Conservation (phyloP, 352 stramenopile species). For the Phytophthora pistaciae region DNA sequence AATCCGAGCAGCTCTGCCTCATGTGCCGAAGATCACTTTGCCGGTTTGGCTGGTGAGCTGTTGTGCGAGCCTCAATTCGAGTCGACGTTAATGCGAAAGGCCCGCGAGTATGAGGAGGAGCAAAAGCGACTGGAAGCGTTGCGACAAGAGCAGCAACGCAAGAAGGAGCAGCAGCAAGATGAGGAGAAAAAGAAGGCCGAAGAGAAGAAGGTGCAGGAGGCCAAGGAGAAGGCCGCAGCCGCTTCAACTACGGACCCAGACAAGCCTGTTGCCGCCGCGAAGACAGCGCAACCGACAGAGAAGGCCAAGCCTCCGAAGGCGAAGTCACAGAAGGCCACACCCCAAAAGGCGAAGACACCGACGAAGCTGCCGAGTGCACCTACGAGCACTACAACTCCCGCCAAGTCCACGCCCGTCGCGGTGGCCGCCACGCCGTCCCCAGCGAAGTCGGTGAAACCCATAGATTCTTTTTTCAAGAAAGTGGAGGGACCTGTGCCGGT, state of each 20-base stretch:
- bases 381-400: neutral
- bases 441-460: constrained; percentile 27
- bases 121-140: constrained; percentile 39
- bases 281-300: neutral
- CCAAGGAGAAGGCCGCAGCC: neutral
- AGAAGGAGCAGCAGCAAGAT: constrained; percentile 39
- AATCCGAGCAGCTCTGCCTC: neutral
- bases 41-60: constrained; percentile 34
- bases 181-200: constrained; percentile 30
- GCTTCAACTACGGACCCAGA: neutral
- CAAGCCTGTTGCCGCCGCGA: neutral
- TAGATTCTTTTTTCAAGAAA: constrained; percentile 50
- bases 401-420: constrained; percentile 7
- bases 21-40: constrained; percentile 26
- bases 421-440: constrained; percentile 21
- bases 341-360: constrained; percentile 22
- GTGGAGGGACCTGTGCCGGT: constrained; percentile 1
- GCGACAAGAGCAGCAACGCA: constrained; percentile 34
- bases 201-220: constrained; percentile 22
- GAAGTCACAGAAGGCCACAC: neutral
- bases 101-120: constrained; percentile 52
- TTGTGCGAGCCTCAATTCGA: constrained; percentile 52
- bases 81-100: constrained; percentile 56
- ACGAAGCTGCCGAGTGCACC: constrained; percentile 5
- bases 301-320: neutral